Percentiles rank a stretch among this genome's conserved stretches.
Conservation (phyloP, 2,329 filamentous ascomycete genomes). For the Pseudohalonectria lignicola region DNA sequence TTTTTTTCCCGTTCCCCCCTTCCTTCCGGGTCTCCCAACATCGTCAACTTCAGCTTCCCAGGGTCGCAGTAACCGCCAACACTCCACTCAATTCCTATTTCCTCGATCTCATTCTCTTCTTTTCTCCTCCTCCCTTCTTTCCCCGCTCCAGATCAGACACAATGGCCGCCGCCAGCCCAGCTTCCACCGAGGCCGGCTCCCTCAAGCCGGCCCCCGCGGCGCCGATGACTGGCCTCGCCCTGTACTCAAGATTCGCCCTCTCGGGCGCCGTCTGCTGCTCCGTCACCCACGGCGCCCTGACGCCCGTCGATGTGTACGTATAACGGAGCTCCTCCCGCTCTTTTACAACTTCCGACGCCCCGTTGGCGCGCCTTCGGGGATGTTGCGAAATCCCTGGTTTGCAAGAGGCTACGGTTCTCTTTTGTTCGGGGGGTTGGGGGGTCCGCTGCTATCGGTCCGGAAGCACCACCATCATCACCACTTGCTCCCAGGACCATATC, state of each 20-base stretch:
- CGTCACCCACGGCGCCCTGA: constrained; percentile 92
- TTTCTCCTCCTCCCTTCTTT: not conserved
- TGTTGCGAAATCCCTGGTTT: no score
- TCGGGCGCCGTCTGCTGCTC: constrained; percentile 97
- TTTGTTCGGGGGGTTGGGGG: no score
- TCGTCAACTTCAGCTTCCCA: not conserved
- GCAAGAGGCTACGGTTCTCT: no score
- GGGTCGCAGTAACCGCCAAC: not conserved
- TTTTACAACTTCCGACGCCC: no score
- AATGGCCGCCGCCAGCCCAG: constrained; percentile 2
- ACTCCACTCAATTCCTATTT: constrained; percentile 1
- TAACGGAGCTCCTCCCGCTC: no score
- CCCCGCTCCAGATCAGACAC: not conserved
- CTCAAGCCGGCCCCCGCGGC: no score
- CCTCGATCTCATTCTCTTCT: not conserved
- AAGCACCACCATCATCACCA: no score
- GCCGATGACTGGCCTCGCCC: constrained; percentile 46
- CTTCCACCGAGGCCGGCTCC: no score
- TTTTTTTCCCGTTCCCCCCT: not conserved
- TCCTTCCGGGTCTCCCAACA: no score
- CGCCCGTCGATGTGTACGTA: constrained; percentile 92
- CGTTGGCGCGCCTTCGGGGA: no score
- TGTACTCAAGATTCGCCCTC: constrained; percentile 95
- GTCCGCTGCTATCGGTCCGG: no score
- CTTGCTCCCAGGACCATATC: no score